Evolutionary conservation across 768 basidiomycete genomes (phyloP).

Genomic region (Cystofilobasidium capitatum): DNA sequence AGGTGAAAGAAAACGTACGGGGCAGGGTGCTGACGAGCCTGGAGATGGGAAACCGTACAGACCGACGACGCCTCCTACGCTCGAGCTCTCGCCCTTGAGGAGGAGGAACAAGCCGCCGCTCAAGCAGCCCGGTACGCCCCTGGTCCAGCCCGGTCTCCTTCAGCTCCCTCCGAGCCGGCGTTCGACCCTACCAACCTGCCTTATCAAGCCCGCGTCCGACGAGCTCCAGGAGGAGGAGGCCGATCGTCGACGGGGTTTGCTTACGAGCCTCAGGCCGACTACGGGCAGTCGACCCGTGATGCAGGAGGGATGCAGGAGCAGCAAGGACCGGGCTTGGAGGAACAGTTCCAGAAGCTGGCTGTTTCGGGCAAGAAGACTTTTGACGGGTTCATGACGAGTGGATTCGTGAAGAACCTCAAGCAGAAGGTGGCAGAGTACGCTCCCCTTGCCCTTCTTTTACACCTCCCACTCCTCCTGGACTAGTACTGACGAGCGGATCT

Average conservation of each 20-base stretch:
- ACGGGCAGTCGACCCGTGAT: neutral
- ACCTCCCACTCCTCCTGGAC: neutral
- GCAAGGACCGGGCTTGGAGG: slow-evolving; percentile 19
- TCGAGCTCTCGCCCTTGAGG: slow-evolving; percentile 59
- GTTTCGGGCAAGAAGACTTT: slow-evolving; percentile 17
- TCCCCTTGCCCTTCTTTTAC: neutral
- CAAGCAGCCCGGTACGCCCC: slow-evolving; percentile 6
- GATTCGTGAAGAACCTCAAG: slow-evolving; percentile 19
- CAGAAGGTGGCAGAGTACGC: slow-evolving; percentile 19
- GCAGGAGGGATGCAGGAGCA: neutral
- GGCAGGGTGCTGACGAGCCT: too few relatives aligned
- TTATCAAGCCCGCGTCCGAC: slow-evolving; percentile 38
- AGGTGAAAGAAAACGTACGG: too few relatives aligned
- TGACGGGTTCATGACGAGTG: slow-evolving; percentile 9
- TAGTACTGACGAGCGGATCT: neutral
- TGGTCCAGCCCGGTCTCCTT: too few relatives aligned
- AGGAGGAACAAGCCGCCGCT: slow-evolving; percentile 37
- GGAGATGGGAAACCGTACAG: too few relatives aligned
- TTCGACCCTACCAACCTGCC: slow-evolving; percentile 30
- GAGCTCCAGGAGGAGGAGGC: slow-evolving; percentile 7
- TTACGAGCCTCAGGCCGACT: slow-evolving; percentile 1
- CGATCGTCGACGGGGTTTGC: neutral
- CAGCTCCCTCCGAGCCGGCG: slow-evolving; percentile 25
- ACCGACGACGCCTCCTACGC: slow-evolving; percentile 73
- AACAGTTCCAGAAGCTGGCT: slow-evolving; percentile 24